These are phyloP conservation scores for Neonectria hederae DNA, from an alignment of 2,329 filamentous ascomycete genomes.

Conservation along the genomic window DNA sequence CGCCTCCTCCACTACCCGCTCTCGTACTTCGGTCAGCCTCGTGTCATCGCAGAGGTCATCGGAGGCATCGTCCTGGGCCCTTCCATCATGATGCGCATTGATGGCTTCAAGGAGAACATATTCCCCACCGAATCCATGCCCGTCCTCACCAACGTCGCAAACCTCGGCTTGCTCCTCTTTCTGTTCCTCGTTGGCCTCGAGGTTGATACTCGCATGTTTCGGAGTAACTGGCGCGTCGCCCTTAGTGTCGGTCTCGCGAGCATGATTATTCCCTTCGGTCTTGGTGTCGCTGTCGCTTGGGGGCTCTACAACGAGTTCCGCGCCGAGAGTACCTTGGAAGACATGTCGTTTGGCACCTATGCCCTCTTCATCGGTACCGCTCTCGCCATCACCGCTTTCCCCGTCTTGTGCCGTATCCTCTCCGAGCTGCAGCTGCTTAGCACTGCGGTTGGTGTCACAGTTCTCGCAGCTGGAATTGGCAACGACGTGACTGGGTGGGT, in stretches of 20 bases:
- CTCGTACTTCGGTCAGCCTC: conserved; percentile 79
- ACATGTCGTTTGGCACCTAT: conserved; percentile 64
- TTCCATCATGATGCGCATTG: conserved; percentile 87
- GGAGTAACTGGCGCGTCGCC: conserved; percentile 83
- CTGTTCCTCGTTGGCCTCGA: conserved; percentile 90
- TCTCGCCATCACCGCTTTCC: conserved; percentile 90
- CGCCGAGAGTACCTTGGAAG: conserved; percentile 49
- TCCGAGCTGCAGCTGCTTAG: conserved; percentile 87
- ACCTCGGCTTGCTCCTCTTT: conserved; percentile 84
- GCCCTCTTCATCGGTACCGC: conserved; percentile 87
- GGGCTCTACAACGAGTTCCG: conserved; percentile 82
- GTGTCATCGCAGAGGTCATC: conserved; percentile 85
- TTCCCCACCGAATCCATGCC: conserved; percentile 82
- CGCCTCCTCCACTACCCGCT: conserved; percentile 75
- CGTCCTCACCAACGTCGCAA: conserved; percentile 79
- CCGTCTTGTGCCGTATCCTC: conserved; percentile 91
- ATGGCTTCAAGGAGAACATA: conserved; percentile 78
- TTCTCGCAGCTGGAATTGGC: conserved; percentile 88
- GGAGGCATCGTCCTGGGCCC: conserved; percentile 87
- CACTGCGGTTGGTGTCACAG: conserved; percentile 86
- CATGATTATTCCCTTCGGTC: conserved; percentile 83
- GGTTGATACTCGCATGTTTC: conserved; percentile 80
- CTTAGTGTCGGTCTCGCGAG: conserved; percentile 80
- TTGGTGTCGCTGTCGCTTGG: conserved; percentile 83
- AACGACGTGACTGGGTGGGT: conserved; percentile 86